Percentiles rank a stretch among this genome's conserved stretches.
Conservation (phyloP, 2,329 filamentous ascomycete genomes). For the Aschersonia sp. region DNA sequence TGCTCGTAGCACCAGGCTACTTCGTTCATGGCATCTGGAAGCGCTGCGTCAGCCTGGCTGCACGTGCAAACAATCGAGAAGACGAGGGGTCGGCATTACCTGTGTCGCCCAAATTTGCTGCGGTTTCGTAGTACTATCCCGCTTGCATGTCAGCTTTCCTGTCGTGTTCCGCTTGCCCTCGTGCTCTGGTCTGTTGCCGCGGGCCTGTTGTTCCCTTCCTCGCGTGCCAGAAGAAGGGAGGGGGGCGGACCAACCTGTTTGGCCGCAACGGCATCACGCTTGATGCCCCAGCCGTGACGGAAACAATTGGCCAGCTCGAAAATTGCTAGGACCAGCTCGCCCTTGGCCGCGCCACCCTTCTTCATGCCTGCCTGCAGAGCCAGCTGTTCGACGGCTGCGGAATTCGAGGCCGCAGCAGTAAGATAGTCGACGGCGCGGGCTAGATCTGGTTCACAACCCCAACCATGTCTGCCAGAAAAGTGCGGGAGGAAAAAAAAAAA, state of each 20-base stretch:
- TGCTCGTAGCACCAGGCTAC: slow-evolving; percentile 90
- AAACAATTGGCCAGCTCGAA: slow-evolving; percentile 91
- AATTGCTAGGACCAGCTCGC: slow-evolving; percentile 89
- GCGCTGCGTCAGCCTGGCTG: background rate
- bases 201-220: background rate
- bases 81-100: slow-evolving; percentile 29
- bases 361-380: slow-evolving; percentile 78
- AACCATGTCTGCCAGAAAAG: slow-evolving; percentile 55
- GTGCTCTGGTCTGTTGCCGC: background rate
- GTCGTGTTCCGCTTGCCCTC: background rate
- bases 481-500: too few species aligned
- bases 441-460: slow-evolving; percentile 68
- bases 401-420: slow-evolving; percentile 77
- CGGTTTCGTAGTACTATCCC: slow-evolving; percentile 84
- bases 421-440: slow-evolving; percentile 69
- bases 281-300: slow-evolving; percentile 85
- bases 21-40: slow-evolving; percentile 86
- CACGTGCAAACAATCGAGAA: background rate
- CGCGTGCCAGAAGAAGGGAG: background rate
- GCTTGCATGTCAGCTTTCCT: slow-evolving; percentile 13
- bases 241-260: slow-evolving; percentile 38
- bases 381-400: slow-evolving; percentile 70
- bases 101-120: slow-evolving; percentile 87
- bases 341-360: slow-evolving; percentile 88
- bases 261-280: slow-evolving; percentile 73